Evolutionary conservation across 306 rosid species (phyloP).

Genomic region (Prunus kanzakura): DNA sequence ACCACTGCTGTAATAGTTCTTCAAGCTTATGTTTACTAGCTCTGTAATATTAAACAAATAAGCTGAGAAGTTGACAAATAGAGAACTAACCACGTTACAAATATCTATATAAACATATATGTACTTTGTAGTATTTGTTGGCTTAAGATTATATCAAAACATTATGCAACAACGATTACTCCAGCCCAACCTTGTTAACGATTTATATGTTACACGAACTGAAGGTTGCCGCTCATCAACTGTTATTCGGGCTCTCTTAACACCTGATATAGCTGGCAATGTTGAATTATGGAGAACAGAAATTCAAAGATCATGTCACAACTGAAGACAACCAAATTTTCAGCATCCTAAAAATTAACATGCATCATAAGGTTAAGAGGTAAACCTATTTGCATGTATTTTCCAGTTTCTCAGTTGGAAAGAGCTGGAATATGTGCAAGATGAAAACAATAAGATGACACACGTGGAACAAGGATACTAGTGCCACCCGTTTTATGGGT

Average conservation of each 20-base stretch:
- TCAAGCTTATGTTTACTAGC: constrained; percentile 85
- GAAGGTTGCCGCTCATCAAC: constrained; percentile 63
- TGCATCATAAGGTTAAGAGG: not conserved
- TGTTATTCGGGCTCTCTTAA: constrained; percentile 58
- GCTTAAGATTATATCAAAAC: not conserved
- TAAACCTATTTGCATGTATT: not conserved
- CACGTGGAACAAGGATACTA: constrained; percentile 45
- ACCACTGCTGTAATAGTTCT: constrained; percentile 83
- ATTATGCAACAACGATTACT: constrained; percentile 7
- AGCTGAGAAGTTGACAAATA: constrained; percentile 10
- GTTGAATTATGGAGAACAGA: constrained; percentile 43
- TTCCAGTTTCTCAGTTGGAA: not conserved
- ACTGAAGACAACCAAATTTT: constrained; percentile 2
- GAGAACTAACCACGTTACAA: not conserved
- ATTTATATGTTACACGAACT: constrained; percentile 61
- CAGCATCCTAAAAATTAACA: not conserved
- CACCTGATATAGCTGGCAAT: constrained; percentile 53
- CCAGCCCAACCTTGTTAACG: constrained; percentile 68
- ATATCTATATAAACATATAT: not conserved
- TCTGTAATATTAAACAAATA: constrained; percentile 40
- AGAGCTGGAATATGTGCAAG: constrained; percentile 1
- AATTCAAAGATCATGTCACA: constrained; percentile 4
- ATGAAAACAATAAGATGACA: constrained; percentile 8
- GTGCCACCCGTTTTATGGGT: constrained; percentile 35
- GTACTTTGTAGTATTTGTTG: not conserved